phyloP scores from a whole-genome alignment of 1,284 basidiomycete genomes.

The Fistulina hepatica region DNA sequence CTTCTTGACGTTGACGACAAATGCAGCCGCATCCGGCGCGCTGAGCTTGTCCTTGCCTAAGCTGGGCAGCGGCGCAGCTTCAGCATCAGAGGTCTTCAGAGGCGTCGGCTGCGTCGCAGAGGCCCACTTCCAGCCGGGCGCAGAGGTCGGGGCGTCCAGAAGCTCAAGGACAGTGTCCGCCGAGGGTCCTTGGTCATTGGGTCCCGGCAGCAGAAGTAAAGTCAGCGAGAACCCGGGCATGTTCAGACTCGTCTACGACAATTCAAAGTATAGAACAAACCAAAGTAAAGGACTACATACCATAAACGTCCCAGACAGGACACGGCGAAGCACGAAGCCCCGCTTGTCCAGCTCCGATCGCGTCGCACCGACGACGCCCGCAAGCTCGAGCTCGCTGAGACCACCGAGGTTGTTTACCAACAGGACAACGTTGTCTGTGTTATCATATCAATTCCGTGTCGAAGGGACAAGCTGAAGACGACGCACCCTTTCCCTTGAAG shows the following conservation, averaged over 20 bases:
- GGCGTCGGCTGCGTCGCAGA: conserved; percentile 28
- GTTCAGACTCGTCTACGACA: conserved; percentile 70
- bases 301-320: conserved; percentile 79
- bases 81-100: conserved; percentile 5
- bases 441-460: too few relatives aligned
- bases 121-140: conserved; percentile 80
- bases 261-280: background rate
- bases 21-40: conserved; percentile 35
- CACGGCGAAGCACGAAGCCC: conserved; percentile 48
- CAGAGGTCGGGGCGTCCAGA: conserved; percentile 64
- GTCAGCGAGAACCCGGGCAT: conserved; percentile 94
- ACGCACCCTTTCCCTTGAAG: conserved; percentile 59
- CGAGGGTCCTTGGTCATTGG: conserved; percentile 27
- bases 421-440: conserved; percentile 60
- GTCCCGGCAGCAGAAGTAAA: conserved; percentile 65
- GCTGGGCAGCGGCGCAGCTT: conserved; percentile 10
- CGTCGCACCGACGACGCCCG: conserved; percentile 57
- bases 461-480: too few relatives aligned
- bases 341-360: conserved; percentile 42
- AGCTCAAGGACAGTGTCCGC: conserved; percentile 54
- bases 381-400: conserved; percentile 78
- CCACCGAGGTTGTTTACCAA: conserved; percentile 80
- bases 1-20: conserved; percentile 46
- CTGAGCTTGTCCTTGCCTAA: conserved; percentile 21
- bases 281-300: conserved; percentile 27